A percentile compares a stretch with the other conserved stretches of the same genome.
Conservation (phyloP, 1,284 basidiomycete genomes). For the Singerocomus inundabilis region DNA sequence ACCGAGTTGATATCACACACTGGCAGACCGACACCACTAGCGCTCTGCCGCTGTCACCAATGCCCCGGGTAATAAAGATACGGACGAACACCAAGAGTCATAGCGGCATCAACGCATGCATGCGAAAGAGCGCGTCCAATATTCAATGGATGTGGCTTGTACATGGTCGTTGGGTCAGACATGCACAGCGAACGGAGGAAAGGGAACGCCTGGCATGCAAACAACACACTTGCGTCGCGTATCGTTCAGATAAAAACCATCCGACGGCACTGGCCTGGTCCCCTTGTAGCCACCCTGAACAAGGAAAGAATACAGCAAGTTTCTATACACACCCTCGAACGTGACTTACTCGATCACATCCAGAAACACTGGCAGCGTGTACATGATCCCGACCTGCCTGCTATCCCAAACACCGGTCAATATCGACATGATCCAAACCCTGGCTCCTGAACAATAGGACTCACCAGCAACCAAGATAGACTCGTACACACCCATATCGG, state of each 20-base stretch:
- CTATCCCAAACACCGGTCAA: background rate
- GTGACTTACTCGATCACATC: slow-evolving; percentile 38
- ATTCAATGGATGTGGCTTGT: slow-evolving; percentile 37
- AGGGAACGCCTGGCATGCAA: no score
- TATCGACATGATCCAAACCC: background rate
- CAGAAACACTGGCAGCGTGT: slow-evolving; percentile 40
- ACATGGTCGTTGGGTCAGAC: no score
- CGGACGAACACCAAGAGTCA: slow-evolving; percentile 34
- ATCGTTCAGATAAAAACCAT: slow-evolving; percentile 42
- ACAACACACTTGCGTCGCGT: slow-evolving; percentile 35
- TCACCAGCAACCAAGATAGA: slow-evolving; percentile 40
- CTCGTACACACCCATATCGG: slow-evolving; percentile 34
- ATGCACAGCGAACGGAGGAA: background rate
- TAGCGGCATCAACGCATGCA: slow-evolving; percentile 20
- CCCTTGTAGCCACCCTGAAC: slow-evolving; percentile 29
- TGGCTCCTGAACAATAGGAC: no score
- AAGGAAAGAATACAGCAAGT: no score
- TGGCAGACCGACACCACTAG: no score
- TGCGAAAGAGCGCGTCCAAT: slow-evolving; percentile 29
- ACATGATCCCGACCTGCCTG: slow-evolving; percentile 46
- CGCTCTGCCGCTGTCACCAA: no score
- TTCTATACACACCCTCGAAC: no score
- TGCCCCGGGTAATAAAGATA: slow-evolving; percentile 34
- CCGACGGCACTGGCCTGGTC: slow-evolving; percentile 24
- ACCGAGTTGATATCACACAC: slow-evolving; percentile 4